These are phyloP conservation scores for Aspergillus egyptiacus DNA, from an alignment of 495 filamentous ascomycete genomes.

Conservation along the genomic window DNA sequence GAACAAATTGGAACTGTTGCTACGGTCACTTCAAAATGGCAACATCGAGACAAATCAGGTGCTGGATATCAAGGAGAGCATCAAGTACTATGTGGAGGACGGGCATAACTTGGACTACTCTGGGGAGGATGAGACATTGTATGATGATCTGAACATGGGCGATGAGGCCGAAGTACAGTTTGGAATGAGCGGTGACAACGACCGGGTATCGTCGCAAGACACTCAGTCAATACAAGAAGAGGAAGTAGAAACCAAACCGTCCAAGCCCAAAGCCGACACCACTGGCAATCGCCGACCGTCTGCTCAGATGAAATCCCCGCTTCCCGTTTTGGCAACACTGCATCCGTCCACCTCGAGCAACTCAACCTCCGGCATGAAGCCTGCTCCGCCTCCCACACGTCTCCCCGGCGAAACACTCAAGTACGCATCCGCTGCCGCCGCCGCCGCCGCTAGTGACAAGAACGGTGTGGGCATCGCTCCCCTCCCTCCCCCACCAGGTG, in stretches of 20 bases:
- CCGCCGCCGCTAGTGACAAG: conserved; percentile 89
- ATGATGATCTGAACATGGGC: conserved; percentile 87
- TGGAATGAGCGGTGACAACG: conserved; percentile 75
- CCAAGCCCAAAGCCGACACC: conserved; percentile 41
- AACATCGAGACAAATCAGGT: conserved; percentile 82
- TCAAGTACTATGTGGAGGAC: conserved; percentile 90
- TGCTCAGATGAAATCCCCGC: conserved; percentile 84
- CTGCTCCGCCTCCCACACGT: conserved; percentile 77
- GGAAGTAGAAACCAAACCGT: conserved; percentile 52
- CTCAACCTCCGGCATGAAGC: conserved; percentile 76
- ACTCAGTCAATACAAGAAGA: conserved; percentile 90
- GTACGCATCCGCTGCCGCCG: conserved; percentile 93
- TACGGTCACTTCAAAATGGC: conserved; percentile 87
- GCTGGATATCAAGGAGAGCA: conserved; percentile 78
- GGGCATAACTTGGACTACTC: conserved; percentile 78
- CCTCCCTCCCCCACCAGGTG: conserved; percentile 78
- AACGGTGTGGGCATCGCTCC: conserved; percentile 83
- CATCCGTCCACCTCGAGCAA: conserved; percentile 46
- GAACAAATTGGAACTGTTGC: conserved; percentile 82
- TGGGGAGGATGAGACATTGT: conserved; percentile 86
- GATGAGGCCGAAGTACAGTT: conserved; percentile 80
- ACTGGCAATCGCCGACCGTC: conserved; percentile 66
- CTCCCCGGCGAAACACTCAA: conserved; percentile 86
- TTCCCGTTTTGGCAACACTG: conserved; percentile 83
- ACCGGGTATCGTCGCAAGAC: conserved; percentile 90